Conservation (phyloP, 2,329 filamentous ascomycete species). For the Diaporthe amygdali region DNA sequence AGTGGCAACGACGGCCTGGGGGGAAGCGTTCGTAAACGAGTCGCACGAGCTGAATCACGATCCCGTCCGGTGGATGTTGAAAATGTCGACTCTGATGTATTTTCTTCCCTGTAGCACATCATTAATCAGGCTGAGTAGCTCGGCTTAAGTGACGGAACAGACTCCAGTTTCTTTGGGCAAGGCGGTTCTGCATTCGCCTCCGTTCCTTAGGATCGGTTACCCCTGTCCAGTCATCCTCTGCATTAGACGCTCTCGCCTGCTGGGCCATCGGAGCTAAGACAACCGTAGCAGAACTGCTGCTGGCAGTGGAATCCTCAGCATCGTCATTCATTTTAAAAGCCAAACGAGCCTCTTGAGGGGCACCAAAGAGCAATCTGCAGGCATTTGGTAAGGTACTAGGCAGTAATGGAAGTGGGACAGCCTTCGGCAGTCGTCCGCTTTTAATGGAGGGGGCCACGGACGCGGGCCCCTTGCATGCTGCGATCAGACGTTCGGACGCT, state of each 20-base stretch:
- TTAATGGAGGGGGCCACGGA: not conserved
- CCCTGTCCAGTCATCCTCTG: not conserved
- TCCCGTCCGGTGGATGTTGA: not conserved
- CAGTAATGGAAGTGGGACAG: not conserved
- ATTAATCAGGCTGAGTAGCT: not conserved
- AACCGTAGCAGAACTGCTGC: not conserved
- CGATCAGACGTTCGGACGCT: not conserved
- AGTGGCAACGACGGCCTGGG: not conserved
- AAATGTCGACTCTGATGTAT: not conserved
- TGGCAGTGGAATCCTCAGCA: not conserved
- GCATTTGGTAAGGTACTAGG: not conserved
- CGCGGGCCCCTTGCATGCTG: not conserved
- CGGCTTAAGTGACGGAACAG: not conserved
- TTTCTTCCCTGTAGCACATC: not conserved
- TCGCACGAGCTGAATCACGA: not conserved
- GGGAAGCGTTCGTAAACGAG: not conserved
- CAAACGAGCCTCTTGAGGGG: not conserved
- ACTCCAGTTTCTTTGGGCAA: not conserved
- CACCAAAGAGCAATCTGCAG: not conserved
- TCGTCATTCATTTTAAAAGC: not conserved
- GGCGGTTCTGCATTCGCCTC: not conserved
- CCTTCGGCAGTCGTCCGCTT: not conserved
- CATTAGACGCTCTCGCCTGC: not conserved
- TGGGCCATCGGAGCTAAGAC: not conserved
- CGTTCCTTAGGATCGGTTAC: not conserved